phyloP scores from a whole-genome alignment of 1,284 basidiomycete genomes.

The Salmacisia buchloeana region DNA sequence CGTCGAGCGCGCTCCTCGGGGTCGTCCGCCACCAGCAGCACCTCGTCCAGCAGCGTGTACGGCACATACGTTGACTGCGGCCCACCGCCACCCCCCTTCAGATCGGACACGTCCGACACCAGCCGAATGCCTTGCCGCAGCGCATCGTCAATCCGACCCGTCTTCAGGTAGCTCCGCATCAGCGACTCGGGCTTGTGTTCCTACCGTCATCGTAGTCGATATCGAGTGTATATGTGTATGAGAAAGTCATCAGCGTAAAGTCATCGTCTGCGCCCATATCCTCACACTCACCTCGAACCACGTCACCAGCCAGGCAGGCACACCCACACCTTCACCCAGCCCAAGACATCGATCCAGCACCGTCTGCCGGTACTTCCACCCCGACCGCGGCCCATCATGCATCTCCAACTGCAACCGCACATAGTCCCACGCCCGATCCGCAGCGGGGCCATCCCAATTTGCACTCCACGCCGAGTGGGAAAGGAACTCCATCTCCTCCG shows the following conservation, averaged over 20 bases:
- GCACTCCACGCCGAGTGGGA: constrained; percentile 45
- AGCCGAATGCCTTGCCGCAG: constrained; percentile 67
- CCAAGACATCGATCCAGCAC: constrained; percentile 71
- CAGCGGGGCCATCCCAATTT: constrained; percentile 73
- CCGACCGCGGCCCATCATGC: constrained; percentile 60
- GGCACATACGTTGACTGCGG: neutral
- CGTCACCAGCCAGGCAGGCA: constrained; percentile 76
- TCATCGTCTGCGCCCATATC: no score
- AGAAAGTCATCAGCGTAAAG: constrained; percentile 17
- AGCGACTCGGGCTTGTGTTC: constrained; percentile 70
- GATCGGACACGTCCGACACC: constrained; percentile 61
- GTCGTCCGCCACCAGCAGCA: neutral
- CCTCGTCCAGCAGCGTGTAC: constrained; percentile 3
- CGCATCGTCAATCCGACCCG: constrained; percentile 72
- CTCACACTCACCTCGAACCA: constrained; percentile 60
- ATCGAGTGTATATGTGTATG: neutral
- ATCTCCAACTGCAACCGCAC: constrained; percentile 71
- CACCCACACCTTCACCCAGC: constrained; percentile 58
- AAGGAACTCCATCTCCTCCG: constrained; percentile 29
- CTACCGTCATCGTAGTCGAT: constrained; percentile 50
- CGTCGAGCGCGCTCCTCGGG: constrained; percentile 6
- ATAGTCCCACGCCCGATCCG: constrained; percentile 80
- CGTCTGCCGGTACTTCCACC: constrained; percentile 62
- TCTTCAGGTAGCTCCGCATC: constrained; percentile 67
- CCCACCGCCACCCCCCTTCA: no score